Conservation (phyloP, 176 grass and related monocot genomes). For the Zoysia japonica region DNA sequence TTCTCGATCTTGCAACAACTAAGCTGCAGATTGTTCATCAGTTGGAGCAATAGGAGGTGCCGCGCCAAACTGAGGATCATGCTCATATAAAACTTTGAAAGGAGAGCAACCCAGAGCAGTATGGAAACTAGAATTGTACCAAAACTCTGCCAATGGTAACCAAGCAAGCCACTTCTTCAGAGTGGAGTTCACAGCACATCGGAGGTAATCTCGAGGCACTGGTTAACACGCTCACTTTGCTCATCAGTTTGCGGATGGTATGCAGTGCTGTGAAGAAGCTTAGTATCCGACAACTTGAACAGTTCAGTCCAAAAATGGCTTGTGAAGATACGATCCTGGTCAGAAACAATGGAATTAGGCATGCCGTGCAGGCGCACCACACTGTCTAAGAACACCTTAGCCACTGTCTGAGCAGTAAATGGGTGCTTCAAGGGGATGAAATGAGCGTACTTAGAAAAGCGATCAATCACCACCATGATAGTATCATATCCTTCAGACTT, state of each 20-base stretch:
- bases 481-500: background rate
- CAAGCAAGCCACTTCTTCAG: background rate
- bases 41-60: too few relatives aligned
- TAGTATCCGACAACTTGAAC: background rate
- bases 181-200: background rate
- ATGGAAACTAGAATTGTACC: too few relatives aligned
- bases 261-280: background rate
- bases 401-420: too few relatives aligned
- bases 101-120: too few relatives aligned
- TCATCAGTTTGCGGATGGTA: background rate
- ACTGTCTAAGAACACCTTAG: too few relatives aligned
- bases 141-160: background rate
- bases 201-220: background rate
- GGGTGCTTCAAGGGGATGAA: background rate
- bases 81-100: too few relatives aligned
- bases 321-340: too few relatives aligned
- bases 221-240: background rate
- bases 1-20: too few relatives aligned
- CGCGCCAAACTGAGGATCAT: too few relatives aligned
- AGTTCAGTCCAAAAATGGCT: background rate
- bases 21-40: too few relatives aligned
- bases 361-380: too few relatives aligned
- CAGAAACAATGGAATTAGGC: too few relatives aligned
- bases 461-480: background rate
- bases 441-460: background rate